A percentile compares a stretch with the other conserved stretches of the same genome.
phyloP scores from a whole-genome alignment of 2,329 filamentous ascomycete genomes.

The Fusarium marasasianum region DNA sequence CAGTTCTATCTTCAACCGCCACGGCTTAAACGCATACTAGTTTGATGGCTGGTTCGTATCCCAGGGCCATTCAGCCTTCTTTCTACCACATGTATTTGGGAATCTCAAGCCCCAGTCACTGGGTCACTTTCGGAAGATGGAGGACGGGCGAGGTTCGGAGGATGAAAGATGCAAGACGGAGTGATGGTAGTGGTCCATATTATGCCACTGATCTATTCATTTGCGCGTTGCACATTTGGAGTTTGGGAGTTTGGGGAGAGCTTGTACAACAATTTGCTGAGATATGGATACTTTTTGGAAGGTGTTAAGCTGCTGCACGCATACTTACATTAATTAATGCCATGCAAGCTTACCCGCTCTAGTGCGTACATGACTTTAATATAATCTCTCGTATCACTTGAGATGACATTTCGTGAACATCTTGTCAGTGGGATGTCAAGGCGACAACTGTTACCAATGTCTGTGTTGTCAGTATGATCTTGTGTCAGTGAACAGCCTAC shows the following conservation, averaged over 20 bases:
- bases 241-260: too few relatives aligned
- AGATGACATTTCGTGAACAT: neutral
- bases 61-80: neutral
- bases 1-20: neutral
- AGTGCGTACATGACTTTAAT: neutral
- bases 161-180: neutral
- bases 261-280: neutral
- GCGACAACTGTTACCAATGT: neutral
- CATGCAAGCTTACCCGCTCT: too few relatives aligned
- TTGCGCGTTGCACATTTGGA: neutral
- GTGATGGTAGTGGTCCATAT: neutral
- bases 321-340: neutral
- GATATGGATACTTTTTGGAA: neutral
- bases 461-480: neutral
- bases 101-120: neutral
- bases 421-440: neutral
- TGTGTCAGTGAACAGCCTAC: neutral
- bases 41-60: neutral
- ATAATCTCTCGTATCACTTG: neutral
- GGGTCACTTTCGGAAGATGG: neutral
- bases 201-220: too few relatives aligned
- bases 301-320: neutral
- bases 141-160: neutral
- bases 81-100: neutral
- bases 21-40: accelerated